Conservation (phyloP, 805 yeast genomes). For the Teunomyces lycoperdinae region DNA sequence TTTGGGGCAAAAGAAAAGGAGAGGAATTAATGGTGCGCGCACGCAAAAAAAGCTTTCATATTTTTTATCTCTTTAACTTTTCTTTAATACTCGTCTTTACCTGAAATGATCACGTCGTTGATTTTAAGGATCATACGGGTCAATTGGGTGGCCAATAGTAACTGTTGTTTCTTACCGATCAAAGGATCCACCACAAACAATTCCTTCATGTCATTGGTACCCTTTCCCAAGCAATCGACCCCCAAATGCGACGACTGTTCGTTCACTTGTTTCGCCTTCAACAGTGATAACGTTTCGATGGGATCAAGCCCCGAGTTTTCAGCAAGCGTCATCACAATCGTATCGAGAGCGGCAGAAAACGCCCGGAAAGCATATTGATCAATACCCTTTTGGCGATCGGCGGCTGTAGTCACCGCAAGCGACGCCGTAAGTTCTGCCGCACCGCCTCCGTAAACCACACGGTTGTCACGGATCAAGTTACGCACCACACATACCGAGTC, state of each 20-base stretch:
- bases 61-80: background rate
- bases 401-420: constrained; percentile 83
- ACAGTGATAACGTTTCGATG: constrained; percentile 79
- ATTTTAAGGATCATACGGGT: constrained; percentile 97
- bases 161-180: constrained; percentile 96
- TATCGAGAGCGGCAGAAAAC: constrained; percentile 86
- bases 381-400: constrained; percentile 90
- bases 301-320: constrained; percentile 96
- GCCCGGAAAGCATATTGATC: constrained; percentile 98
- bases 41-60: background rate
- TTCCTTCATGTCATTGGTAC: constrained; percentile 89
- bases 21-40: constrained; percentile 1
- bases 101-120: constrained; percentile 91
- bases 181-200: constrained; percentile 94
- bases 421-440: constrained; percentile 96
- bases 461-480: constrained; percentile 84
- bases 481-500: constrained; percentile 97
- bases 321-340: constrained; percentile 90
- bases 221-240: constrained; percentile 89
- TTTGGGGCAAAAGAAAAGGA: background rate
- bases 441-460: constrained; percentile 99
- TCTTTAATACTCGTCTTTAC: constrained; percentile 64
- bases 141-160: constrained; percentile 91
- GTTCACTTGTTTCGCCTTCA: constrained; percentile 81
- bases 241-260: constrained; percentile 74